Evolutionary conservation across 192 early-diverging fungal species (phyloP).

Genomic region (Rhizoclosmatium globosum): DNA sequence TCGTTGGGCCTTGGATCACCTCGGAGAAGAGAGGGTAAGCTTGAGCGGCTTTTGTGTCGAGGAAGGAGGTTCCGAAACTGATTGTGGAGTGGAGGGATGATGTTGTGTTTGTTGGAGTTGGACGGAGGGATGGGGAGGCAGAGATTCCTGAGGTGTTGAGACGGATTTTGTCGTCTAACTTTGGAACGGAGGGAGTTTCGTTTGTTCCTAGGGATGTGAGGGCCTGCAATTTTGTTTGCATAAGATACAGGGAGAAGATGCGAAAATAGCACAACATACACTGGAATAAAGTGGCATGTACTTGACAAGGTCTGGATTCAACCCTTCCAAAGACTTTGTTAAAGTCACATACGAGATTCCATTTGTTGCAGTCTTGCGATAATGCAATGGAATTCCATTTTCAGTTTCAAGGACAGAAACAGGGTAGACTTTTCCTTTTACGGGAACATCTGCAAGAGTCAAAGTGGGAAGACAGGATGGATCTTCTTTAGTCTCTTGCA

Average conservation of each 20-base stretch:
- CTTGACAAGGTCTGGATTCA: conserved; percentile 72
- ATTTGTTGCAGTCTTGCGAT: conserved; percentile 84
- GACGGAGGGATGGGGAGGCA: conserved; percentile 65
- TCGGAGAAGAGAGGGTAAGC: conserved; percentile 82
- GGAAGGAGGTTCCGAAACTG: conserved; percentile 49
- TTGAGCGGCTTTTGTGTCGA: conserved; percentile 67
- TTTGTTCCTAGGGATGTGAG: conserved; percentile 55
- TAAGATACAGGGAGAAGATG: conserved; percentile 24
- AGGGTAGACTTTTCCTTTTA: conserved; percentile 65
- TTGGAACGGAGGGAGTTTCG: conserved; percentile 63
- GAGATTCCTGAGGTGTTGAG: conserved; percentile 85
- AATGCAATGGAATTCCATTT: conserved; percentile 70
- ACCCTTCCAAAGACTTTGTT: conserved; percentile 68
- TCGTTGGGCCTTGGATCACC: conserved; percentile 56
- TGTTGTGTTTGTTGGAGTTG: conserved; percentile 13
- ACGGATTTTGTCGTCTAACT: conserved; percentile 88
- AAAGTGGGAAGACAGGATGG: conserved; percentile 84
- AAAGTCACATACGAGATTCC: conserved; percentile 90
- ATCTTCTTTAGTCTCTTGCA: conserved; percentile 81
- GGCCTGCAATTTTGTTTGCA: conserved; percentile 40
- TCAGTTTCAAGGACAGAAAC: conserved; percentile 47
- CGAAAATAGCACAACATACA: conserved; percentile 52
- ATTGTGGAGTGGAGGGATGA: background rate
- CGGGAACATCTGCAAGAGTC: conserved; percentile 77
- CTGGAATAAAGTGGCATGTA: conserved; percentile 83